Evolutionary conservation across 805 yeast genomes (phyloP).

Genomic region (Candida manassasensis): DNA sequence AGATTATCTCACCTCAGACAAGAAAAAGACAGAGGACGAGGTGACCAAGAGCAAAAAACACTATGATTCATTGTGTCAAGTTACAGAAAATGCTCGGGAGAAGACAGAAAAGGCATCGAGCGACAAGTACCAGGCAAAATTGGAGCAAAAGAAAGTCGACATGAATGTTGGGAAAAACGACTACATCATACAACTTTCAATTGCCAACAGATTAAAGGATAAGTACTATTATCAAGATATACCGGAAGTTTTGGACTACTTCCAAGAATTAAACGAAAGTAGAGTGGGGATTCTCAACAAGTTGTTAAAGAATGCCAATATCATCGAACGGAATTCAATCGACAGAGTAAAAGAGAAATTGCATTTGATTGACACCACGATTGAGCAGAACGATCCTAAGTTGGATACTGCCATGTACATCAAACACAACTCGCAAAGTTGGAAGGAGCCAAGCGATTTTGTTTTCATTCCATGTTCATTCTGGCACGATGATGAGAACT

Average conservation of each 20-base stretch:
- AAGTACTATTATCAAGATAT: conserved; percentile 89
- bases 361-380: conserved; percentile 47
- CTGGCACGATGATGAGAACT: conserved; percentile 94
- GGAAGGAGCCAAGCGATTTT: conserved; percentile 88
- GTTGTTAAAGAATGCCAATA: conserved; percentile 57
- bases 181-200: conserved; percentile 73
- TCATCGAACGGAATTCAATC: conserved; percentile 48
- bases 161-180: conserved; percentile 88
- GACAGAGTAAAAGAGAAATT: conserved; percentile 48
- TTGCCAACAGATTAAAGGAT: conserved; percentile 88
- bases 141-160: conserved; percentile 59
- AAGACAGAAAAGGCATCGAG: conserved; percentile 58
- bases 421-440: conserved; percentile 69
- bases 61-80: conserved; percentile 78
- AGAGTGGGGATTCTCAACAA: conserved; percentile 69
- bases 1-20: conserved; percentile 47
- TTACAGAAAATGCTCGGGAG: conserved; percentile 74
- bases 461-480: conserved; percentile 82
- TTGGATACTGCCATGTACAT: conserved; percentile 87
- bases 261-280: conserved; percentile 79
- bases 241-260: conserved; percentile 81
- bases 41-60: conserved; percentile 61
- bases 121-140: conserved; percentile 48
- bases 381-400: conserved; percentile 65
- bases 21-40: conserved; percentile 49